A percentile compares a stretch with the other conserved stretches of the same genome.
phyloP scores from a whole-genome alignment of 2,329 filamentous ascomycete species.

The Fusarium nelsonii region DNA sequence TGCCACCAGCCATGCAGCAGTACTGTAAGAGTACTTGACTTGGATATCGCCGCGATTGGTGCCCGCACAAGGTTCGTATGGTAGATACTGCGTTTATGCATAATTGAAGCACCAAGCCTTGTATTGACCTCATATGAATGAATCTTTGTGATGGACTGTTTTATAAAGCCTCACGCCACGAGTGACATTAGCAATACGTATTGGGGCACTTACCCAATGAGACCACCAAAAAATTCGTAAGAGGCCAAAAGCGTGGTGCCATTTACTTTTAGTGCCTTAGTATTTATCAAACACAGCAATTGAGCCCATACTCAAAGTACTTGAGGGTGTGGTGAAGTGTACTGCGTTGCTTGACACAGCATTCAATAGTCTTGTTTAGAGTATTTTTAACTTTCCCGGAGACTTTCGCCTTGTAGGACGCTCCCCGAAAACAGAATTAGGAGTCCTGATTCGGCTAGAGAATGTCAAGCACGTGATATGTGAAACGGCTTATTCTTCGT shows the following conservation, averaged over 20 bases:
- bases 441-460: background rate
- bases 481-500: slow-evolving; percentile 11
- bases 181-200: background rate
- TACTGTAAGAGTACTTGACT: background rate
- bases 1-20: background rate
- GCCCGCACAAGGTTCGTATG: background rate
- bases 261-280: background rate
- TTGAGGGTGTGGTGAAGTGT: background rate
- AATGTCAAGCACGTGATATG: background rate
- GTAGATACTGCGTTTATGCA: background rate
- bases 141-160: too few species aligned
- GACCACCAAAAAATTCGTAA: background rate
- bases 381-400: slow-evolving; percentile 16
- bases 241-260: background rate
- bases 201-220: background rate
- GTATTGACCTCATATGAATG: background rate
- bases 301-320: background rate
- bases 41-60: background rate
- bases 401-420: background rate
- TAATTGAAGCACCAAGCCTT: background rate
- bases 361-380: slow-evolving; percentile 8
- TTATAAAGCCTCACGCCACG: background rate
- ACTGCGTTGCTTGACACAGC: background rate
- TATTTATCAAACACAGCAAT: background rate
- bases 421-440: background rate